Base-by-base conservation (phyloP, 306 rosid species). In the Coriaria nepalensis region DNA sequence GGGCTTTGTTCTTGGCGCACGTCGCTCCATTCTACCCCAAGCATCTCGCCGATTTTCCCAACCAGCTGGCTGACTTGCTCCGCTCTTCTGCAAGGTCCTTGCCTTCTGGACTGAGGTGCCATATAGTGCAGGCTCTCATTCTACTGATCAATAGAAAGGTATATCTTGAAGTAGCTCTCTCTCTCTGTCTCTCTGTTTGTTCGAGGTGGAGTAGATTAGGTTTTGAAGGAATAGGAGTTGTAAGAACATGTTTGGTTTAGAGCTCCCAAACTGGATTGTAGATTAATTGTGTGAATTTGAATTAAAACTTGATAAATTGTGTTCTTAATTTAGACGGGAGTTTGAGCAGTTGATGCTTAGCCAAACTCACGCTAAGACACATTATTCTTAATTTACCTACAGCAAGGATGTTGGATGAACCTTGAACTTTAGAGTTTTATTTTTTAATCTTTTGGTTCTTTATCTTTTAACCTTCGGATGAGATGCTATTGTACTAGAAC, bases 91-190 rank as follows among this genome's bases (percentile, higher is more conserved):
- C 86, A 0, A 63, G 68, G 2, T 57, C 78, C 0, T 68, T 88
- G 0, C 93, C 84, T 4, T 78, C 81, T 0, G 77, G 78, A 6
- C 81, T 88, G 40, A 73, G 95, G 2, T 51, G 65, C 35, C 73
- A 72, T 50, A 54, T 81, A 6, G 11, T 75, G 0, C 73, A 74
- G 9, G 78, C 96, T 12, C 95, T 83, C 43, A 63, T 72, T 41
- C 83, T 83, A 37, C 83, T 84, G 36, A 35, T 76, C 2, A 84
- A 88, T 47, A 57, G 81, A 11, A 56, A 81, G 77, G 97, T 70
- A 53, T 13, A 49, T 4, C 29, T 20, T 3, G 29, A 20, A 2
- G 15, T 60, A 9, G 29, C 6, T 9, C 45, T 36, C 2, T n/a
- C 10, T 4, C 13, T 13, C 10, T n/a, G n/a, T 33, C 33, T 39